phyloP scores from a whole-genome alignment of 345 rosid species.

The Cardamine occulta region DNA sequence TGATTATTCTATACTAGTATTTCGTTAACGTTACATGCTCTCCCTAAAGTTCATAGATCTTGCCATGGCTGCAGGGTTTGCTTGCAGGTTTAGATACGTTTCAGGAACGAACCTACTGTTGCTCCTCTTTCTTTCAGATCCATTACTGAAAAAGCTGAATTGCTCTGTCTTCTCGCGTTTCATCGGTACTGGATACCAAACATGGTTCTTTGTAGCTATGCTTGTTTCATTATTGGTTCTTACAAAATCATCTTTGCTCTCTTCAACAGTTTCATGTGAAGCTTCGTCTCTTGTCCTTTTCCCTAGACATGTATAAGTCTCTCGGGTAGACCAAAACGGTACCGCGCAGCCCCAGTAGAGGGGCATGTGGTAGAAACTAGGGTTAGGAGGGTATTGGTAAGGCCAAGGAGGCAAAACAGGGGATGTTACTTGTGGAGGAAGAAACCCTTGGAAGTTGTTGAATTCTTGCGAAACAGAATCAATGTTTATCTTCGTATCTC shows the following conservation, averaged over 20 bases:
- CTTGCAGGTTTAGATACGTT: slow-evolving; percentile 51
- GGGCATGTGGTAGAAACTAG: slow-evolving; percentile 55
- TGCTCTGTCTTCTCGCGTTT: slow-evolving; percentile 48
- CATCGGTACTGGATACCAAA: slow-evolving; percentile 39
- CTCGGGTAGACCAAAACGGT: slow-evolving; percentile 31
- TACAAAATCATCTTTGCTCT: slow-evolving; percentile 11
- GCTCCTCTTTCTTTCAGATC: slow-evolving; percentile 45
- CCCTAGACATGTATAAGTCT: slow-evolving; percentile 44
- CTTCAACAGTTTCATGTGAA: slow-evolving; percentile 13
- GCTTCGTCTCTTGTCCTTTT: slow-evolving; percentile 62
- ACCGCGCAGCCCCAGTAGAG: slow-evolving; percentile 50
- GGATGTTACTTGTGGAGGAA: slow-evolving; percentile 41
- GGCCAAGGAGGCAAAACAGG: slow-evolving; percentile 48
- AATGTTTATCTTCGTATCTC: background rate
- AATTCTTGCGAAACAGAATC: slow-evolving; percentile 18
- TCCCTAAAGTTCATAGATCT: slow-evolving; percentile 71
- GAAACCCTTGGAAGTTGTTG: slow-evolving; percentile 36
- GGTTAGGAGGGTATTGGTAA: slow-evolving; percentile 45
- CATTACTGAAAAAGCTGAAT: slow-evolving; percentile 40
- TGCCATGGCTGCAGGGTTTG: slow-evolving; percentile 79
- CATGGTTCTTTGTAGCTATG: slow-evolving; percentile 26
- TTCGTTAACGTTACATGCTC: slow-evolving; percentile 39
- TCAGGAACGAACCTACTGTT: slow-evolving; percentile 34
- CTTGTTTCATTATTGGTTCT: slow-evolving; percentile 28
- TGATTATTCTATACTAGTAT: background rate